Base-by-base conservation (phyloP, 768 basidiomycete species). In the Mycena amicta region DNA sequence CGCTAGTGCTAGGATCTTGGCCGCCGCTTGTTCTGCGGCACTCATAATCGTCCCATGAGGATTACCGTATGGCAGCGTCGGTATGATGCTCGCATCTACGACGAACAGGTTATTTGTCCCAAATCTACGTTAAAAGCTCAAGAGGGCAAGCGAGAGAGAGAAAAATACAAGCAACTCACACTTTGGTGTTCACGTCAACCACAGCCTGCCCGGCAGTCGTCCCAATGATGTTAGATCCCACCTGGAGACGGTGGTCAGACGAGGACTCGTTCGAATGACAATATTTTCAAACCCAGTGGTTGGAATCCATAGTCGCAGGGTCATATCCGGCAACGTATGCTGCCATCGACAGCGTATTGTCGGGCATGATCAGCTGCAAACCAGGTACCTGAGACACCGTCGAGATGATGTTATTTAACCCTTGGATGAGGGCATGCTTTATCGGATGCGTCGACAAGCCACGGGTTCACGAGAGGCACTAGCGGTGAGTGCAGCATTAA, bases 151-250 rank as follows among this genome's bases (percentile, higher is more conserved):
- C 15, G 13, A 45, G 8, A 23, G 22, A 15, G 22, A 23, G 22
- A 45, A 13, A 13, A 16, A n/a, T 6, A n/a, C 6, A 8, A 15
- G 8, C 8, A 15, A 45, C 43, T 6, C 22, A 45, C 50, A 79
- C 80, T 55, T 77, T 77, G 28, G 70, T 67, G 65, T 79, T 77
- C 31, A 67, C 52, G 50, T 78, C 78, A 12, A 79, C 77, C 26
- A 79, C 78, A 12, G 63, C 70, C 27, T 74, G 68, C 2, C 62
- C 62, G 1, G 55, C 58, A 2, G 58, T 49, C 5, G 47, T 53
- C 15, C 62, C 62, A 47, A 79, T 76, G 52, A 67, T 72, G 55
- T 68, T 67, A 3, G 77, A 71, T 4, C 74, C 77, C 20, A 75
- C 70, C n/a, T n/a, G n/a, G n/a, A n/a, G n/a, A n/a, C n/a, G n/a